These are phyloP conservation scores for Herpotrichia juniperi DNA, from an alignment of 2,329 filamentous ascomycete genomes.

Conservation along the genomic window DNA sequence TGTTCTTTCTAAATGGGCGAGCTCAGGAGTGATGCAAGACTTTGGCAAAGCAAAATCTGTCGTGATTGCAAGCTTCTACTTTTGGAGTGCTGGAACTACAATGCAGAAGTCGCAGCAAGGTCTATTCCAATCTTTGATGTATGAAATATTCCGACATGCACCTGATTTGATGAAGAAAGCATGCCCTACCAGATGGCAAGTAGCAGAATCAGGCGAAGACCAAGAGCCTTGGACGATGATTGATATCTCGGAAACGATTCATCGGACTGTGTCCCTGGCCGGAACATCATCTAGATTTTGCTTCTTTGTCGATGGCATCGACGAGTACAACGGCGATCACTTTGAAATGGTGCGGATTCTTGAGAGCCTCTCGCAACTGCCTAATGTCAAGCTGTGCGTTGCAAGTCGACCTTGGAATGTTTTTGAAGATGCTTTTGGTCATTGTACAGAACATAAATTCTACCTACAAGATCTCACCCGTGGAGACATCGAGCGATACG, in stretches of 20 bases:
- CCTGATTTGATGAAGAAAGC: slow-evolving; percentile 3
- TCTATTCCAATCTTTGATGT: slow-evolving; percentile 8
- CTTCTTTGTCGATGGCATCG: slow-evolving; percentile 1
- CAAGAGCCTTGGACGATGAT: neutral
- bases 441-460: neutral
- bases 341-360: slow-evolving; percentile 2
- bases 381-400: neutral
- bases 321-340: neutral
- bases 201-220: neutral
- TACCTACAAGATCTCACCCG: neutral
- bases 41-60: neutral
- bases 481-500: neutral
- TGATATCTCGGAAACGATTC: neutral
- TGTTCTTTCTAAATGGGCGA: neutral
- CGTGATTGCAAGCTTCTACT: slow-evolving; percentile 7
- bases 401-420: slow-evolving; percentile 1
- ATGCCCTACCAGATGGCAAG: neutral
- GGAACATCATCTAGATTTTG: slow-evolving; percentile 1
- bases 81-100: slow-evolving; percentile 7
- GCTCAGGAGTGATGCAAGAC: slow-evolving; percentile 37
- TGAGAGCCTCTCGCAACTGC: neutral
- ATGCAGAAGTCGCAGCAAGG: slow-evolving; percentile 13
- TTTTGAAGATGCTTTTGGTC: neutral
- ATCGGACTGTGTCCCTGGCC: neutral
- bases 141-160: slow-evolving; percentile 5